Conservation (phyloP, 305 asterid species). For the Galium porrigens region DNA sequence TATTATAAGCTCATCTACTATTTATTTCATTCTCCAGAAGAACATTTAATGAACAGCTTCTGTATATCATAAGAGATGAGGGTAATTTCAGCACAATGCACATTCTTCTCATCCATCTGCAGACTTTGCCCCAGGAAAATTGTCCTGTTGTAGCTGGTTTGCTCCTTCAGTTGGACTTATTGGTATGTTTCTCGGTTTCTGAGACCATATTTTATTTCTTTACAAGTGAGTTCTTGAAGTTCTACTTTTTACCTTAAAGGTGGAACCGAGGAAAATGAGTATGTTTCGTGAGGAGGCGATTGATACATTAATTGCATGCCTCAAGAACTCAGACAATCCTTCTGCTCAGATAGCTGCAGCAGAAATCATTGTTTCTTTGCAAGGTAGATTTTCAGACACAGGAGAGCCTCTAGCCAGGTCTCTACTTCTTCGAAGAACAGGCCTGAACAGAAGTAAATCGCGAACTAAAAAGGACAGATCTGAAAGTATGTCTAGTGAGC, state of each 20-base stretch:
- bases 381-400: conserved; percentile 67
- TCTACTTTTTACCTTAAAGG: conserved; percentile 24
- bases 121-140: conserved; percentile 39
- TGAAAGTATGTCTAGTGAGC: conserved; percentile 22
- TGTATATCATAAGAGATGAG: conserved; percentile 55
- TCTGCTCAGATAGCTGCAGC: conserved; percentile 58
- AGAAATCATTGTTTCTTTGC: conserved; percentile 47
- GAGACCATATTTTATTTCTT: neutral
- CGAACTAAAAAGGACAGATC: conserved; percentile 28
- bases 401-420: conserved; percentile 57
- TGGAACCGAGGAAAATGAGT: conserved; percentile 84
- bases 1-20: neutral
- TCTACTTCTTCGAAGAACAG: conserved; percentile 55
- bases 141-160: conserved; percentile 62
- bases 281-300: conserved; percentile 78
- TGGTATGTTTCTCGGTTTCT: conserved; percentile 27
- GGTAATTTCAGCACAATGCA: conserved; percentile 69
- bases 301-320: conserved; percentile 54
- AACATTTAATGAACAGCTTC: conserved; percentile 41
- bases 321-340: conserved; percentile 49
- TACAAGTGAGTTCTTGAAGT: neutral
- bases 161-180: conserved; percentile 73
- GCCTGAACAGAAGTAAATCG: conserved; percentile 36
- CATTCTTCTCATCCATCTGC: conserved; percentile 51
- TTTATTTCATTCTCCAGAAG: conserved; percentile 34